Conservation (phyloP, 805 yeast genomes). For the Metschnikowia cubensis region DNA sequence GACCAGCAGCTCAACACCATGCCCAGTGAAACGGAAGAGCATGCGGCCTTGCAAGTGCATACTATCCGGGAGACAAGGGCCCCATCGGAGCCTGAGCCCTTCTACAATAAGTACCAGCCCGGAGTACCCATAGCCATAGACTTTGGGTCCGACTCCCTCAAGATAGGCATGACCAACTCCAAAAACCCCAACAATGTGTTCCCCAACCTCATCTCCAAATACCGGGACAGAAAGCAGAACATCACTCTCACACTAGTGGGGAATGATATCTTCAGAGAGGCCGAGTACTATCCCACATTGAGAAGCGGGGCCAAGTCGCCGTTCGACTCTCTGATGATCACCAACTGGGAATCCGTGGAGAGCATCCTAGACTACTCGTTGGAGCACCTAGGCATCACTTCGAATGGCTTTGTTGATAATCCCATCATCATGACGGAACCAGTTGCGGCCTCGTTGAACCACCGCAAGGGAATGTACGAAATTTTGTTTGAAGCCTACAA, state of each 20-base stretch:
- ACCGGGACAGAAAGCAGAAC: constrained; percentile 70
- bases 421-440: constrained; percentile 82
- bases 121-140: constrained; percentile 84
- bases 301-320: constrained; percentile 71
- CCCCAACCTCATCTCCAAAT: constrained; percentile 66
- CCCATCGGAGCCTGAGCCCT: constrained; percentile 42
- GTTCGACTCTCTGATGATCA: constrained; percentile 78
- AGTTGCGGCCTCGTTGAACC: constrained; percentile 64
- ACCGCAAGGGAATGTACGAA: constrained; percentile 74
- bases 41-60: constrained; percentile 42
- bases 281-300: constrained; percentile 40
- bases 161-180: constrained; percentile 55
- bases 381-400: constrained; percentile 65
- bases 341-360: constrained; percentile 92
- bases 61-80: constrained; percentile 39
- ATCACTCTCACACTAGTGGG: constrained; percentile 72
- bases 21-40: constrained; percentile 15
- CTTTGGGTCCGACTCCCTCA: constrained; percentile 62
- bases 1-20: background rate
- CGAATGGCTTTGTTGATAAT: constrained; percentile 53
- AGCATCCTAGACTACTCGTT: constrained; percentile 79
- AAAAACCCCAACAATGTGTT: constrained; percentile 56
- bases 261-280: constrained; percentile 70
- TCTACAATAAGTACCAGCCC: constrained; percentile 43
- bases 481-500: constrained; percentile 79